Conservation (phyloP, 2,329 filamentous ascomycete genomes). For the Aspergillus sp. region DNA sequence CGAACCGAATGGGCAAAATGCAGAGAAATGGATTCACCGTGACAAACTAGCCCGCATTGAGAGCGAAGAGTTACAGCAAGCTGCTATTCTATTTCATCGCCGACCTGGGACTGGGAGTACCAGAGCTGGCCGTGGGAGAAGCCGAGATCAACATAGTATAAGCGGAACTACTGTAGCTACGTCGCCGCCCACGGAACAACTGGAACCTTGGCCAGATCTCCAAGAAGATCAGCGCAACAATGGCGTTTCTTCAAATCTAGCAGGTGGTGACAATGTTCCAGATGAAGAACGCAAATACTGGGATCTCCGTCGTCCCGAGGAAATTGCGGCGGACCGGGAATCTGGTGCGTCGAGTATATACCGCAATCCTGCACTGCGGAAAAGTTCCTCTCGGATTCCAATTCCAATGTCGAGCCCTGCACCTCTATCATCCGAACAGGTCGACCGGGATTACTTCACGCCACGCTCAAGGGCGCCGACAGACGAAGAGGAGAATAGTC, state of each 20-base stretch:
- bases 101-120: slow-evolving; percentile 37
- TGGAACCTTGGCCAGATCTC: slow-evolving; percentile 35
- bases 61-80: slow-evolving; percentile 51
- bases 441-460: slow-evolving; percentile 72
- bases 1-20: slow-evolving; percentile 24
- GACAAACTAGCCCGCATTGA: slow-evolving; percentile 53
- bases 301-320: slow-evolving; percentile 75
- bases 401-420: slow-evolving; percentile 76
- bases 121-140: slow-evolving; percentile 37
- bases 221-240: slow-evolving; percentile 35
- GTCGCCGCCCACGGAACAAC: slow-evolving; percentile 28
- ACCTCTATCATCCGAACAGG: slow-evolving; percentile 69
- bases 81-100: slow-evolving; percentile 44
- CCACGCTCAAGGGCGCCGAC: slow-evolving; percentile 60
- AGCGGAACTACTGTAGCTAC: slow-evolving; percentile 26
- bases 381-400: slow-evolving; percentile 78
- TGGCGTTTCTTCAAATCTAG: slow-evolving; percentile 32
- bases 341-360: slow-evolving; percentile 48
- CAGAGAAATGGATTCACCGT: slow-evolving; percentile 51
- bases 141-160: slow-evolving; percentile 35
- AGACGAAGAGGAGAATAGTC: slow-evolving; percentile 60
- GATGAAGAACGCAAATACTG: slow-evolving; percentile 56
- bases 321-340: slow-evolving; percentile 63
- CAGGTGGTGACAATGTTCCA: slow-evolving; percentile 34
- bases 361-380: slow-evolving; percentile 54